Evolutionary conservation across 768 basidiomycete species (phyloP).

Genomic region (Coprinopsis cinerea): DNA sequence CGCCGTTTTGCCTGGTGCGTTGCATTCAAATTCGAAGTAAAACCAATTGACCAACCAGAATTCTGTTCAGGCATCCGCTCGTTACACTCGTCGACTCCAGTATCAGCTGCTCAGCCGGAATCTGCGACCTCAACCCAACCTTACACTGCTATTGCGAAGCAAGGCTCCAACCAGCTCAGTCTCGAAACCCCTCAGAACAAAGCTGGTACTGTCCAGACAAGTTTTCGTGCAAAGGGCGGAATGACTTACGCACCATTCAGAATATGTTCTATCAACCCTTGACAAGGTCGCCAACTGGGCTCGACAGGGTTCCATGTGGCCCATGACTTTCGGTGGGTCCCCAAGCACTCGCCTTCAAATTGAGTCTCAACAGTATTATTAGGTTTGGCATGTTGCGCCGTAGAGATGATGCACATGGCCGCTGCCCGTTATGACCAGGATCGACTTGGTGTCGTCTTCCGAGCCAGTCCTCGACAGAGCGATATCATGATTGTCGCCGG

Average conservation of each 20-base stretch:
- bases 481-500: conserved; percentile 99
- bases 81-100: conserved; percentile 48
- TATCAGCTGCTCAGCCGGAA: conserved; percentile 27
- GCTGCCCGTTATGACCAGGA: conserved; percentile 99
- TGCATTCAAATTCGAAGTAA: conserved; percentile 40
- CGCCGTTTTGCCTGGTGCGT: conserved; percentile 37
- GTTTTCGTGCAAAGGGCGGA: not conserved
- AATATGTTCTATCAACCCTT: conserved; percentile 93
- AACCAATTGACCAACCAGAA: conserved; percentile 21
- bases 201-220: conserved; percentile 52
- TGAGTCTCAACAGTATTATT: conserved; percentile 2
- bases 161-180: conserved; percentile 77
- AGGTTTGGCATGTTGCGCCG: conserved; percentile 98
- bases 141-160: conserved; percentile 66
- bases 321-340: conserved; percentile 84
- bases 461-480: conserved; percentile 96
- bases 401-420: conserved; percentile 99
- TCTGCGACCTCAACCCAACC: conserved; percentile 43
- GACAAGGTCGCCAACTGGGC: conserved; percentile 99
- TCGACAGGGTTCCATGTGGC: conserved; percentile 98
- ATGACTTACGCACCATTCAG: conserved; percentile 31
- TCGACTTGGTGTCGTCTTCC: conserved; percentile 93
- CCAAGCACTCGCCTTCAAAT: conserved; percentile 1
- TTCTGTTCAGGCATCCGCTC: conserved; percentile 32
- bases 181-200: conserved; percentile 86